Conservation (phyloP, 306 rosid species). For the Pterocarpus santalinus region DNA sequence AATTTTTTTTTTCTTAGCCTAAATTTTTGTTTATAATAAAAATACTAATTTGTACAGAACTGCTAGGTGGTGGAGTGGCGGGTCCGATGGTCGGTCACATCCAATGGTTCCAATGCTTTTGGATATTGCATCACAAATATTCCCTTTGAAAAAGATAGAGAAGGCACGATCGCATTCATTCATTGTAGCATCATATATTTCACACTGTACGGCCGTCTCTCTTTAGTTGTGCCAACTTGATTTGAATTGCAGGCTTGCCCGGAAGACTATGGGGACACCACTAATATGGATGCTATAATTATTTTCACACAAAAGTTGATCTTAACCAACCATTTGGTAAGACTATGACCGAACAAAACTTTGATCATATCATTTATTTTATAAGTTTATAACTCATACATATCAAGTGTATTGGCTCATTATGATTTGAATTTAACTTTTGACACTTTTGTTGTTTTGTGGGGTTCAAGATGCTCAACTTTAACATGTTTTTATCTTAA, state of each 20-base stretch:
- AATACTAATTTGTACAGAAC: not conserved
- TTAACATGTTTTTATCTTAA: too few relatives aligned
- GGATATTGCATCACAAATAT: slow-evolving; percentile 44
- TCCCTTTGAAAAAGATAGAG: slow-evolving; percentile 12
- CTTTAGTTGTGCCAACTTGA: not conserved
- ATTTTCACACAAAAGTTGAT: slow-evolving; percentile 18
- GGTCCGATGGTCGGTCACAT: slow-evolving; percentile 55
- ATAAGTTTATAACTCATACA: not conserved
- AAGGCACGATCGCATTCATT: slow-evolving; percentile 14
- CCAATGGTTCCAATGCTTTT: slow-evolving; percentile 51
- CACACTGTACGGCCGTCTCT: not conserved
- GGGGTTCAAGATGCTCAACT: too few relatives aligned
- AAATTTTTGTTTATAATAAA: too few relatives aligned
- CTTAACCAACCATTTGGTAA: slow-evolving; percentile 45
- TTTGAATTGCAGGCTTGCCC: slow-evolving; percentile 15
- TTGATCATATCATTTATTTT: not conserved
- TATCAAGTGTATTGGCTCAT: not conserved
- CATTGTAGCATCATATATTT: slow-evolving; percentile 9
- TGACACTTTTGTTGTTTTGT: too few relatives aligned
- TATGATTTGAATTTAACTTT: too few relatives aligned
- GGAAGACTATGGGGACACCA: not conserved
- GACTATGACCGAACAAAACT: slow-evolving; percentile 18
- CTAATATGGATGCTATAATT: slow-evolving; percentile 1
- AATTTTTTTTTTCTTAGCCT: too few relatives aligned
- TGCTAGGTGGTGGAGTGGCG: slow-evolving; percentile 22